Base-by-base conservation (phyloP, 768 basidiomycete genomes). In the Lactifluus echinatus region DNA sequence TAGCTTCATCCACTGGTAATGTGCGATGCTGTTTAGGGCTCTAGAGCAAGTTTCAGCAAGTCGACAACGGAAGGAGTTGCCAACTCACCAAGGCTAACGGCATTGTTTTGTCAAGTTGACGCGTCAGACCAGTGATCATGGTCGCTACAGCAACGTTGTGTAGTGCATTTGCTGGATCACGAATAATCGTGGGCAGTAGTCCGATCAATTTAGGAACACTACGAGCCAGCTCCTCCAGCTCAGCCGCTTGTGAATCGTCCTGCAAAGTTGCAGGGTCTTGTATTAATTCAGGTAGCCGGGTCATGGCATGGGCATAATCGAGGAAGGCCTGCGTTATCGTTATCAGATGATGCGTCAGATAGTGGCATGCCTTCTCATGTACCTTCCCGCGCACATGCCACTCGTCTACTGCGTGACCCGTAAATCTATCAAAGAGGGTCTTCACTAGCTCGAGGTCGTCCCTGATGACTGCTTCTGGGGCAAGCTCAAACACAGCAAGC, bases 321-420 rank as follows among this genome's bases (percentile, higher is more conserved):
- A 90, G 66, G 69, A 86, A 82, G 3, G 78, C 73, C 88, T 90
- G 59, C 14, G 24, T 26, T 24, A 54, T 53, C 40, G 15, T n/a
- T 26, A 11, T 61, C 11, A 51, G 24, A 42, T 6, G 8, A 36
- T 2, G 10, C 14, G 21, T 36, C 34, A 19, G 15, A 37, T n/a
- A 36, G 24, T 5, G 21, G 14, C 56, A 60, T n/a, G 28, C 45
- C 28, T 47, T 63, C 33, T 21, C 24, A 37, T 51, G 19, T 29
- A 50, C 92, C 79, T 93, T 87, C 50, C 94, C 94, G 34, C 87
- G 84, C 34, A 81, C 76, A 64, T 85, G 78, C 94, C 94, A 96
- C 8, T 82, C 82, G 42, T 81, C 81, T 10, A 94, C 78, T 2
- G 74, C 68, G 37, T 76, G 75, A 11, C 76, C 78, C 23, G 73